Conservation (phyloP, 1,284 basidiomycete species). For the Butyriboletus appendiculatus region DNA sequence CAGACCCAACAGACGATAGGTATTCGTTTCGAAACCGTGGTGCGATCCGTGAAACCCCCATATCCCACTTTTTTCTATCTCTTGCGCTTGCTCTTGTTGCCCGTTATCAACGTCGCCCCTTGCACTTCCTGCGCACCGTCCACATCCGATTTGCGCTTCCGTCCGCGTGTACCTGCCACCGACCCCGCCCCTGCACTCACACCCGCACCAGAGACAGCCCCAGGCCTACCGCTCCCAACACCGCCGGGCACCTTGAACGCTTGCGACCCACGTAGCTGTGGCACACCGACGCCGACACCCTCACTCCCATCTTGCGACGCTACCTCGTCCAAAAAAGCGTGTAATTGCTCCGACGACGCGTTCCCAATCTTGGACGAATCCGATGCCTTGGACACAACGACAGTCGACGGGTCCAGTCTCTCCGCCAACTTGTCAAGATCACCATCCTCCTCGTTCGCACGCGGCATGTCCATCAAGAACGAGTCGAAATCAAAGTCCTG, state of each 20-base stretch:
- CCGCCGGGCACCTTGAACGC: slow-evolving; percentile 7
- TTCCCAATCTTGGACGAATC: slow-evolving; percentile 31
- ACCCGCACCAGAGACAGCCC: neutral
- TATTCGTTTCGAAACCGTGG: neutral
- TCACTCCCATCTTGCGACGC: slow-evolving; percentile 31
- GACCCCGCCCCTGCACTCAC: neutral
- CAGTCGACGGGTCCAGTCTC: slow-evolving; percentile 32
- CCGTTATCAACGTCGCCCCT: neutral
- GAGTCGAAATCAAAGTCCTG: slow-evolving; percentile 51
- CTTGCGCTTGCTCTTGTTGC: slow-evolving; percentile 30
- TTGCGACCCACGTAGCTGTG: neutral
- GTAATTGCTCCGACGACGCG: slow-evolving; percentile 41
- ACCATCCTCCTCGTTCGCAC: slow-evolving; percentile 29
- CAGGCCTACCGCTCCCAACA: neutral
- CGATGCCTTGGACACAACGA: slow-evolving; percentile 17
- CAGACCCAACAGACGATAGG: too few species aligned
- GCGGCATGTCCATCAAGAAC: slow-evolving; percentile 41
- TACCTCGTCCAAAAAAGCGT: slow-evolving; percentile 47
- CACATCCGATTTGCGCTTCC: slow-evolving; percentile 53
- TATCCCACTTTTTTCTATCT: slow-evolving; percentile 10
- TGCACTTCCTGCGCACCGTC: slow-evolving; percentile 5
- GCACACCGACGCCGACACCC: neutral
- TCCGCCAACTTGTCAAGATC: slow-evolving; percentile 39
- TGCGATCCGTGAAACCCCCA: neutral
- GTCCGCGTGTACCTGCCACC: slow-evolving; percentile 16